Evolutionary conservation across 129 eudicot genomes (phyloP).

Genomic region (Chrysanthemum makinoi): DNA sequence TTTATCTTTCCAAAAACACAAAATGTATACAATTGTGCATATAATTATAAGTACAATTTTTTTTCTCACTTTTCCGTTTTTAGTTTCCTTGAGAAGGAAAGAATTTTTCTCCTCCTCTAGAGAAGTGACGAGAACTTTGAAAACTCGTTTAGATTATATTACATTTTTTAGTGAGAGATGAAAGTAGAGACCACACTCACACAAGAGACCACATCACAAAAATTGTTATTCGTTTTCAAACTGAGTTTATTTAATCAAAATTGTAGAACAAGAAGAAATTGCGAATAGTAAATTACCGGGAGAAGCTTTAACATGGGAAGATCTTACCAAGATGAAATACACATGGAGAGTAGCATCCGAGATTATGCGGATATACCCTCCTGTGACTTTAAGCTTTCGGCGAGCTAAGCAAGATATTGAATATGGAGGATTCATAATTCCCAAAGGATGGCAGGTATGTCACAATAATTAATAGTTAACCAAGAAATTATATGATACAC

Average conservation of each 20-base stretch:
- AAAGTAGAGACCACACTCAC: no score
- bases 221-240: background rate
- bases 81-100: no score
- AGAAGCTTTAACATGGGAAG: constrained; percentile 44
- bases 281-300: constrained; percentile 18
- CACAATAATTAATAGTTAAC: background rate
- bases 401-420: constrained; percentile 39
- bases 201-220: background rate
- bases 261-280: constrained; percentile 38
- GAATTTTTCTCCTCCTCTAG: no score
- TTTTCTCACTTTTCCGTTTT: no score
- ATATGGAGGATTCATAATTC: constrained; percentile 43
- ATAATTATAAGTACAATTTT: background rate
- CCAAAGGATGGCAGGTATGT: constrained; percentile 63
- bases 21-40: background rate
- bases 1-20: background rate
- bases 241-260: background rate
- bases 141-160: no score
- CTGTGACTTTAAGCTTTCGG: constrained; percentile 29
- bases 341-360: constrained; percentile 47
- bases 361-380: constrained; percentile 41
- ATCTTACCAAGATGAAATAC: constrained; percentile 45
- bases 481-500: background rate
- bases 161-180: no score
- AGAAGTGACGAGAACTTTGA: no score